phyloP scores from a whole-genome alignment of 1,139 yeast species.

The Petasospora rhodanensis region DNA sequence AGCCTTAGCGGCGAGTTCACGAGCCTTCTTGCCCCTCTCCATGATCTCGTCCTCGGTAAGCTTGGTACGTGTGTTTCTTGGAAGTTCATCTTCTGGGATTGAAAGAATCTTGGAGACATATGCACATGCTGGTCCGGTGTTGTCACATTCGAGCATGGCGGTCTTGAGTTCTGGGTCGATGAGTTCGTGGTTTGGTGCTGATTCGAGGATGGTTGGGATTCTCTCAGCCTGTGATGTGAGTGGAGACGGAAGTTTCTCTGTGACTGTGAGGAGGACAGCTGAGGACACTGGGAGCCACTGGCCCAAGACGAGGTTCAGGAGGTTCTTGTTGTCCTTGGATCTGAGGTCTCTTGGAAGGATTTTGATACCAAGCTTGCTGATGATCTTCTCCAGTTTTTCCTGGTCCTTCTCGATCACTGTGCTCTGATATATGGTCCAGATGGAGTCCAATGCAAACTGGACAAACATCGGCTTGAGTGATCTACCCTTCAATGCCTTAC shows the following conservation, averaged over 20 bases:
- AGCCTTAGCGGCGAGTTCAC: constrained; percentile 65
- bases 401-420: constrained; percentile 62
- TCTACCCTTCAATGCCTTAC: constrained; percentile 47
- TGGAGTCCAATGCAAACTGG: constrained; percentile 77
- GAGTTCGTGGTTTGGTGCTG: constrained; percentile 47
- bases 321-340: constrained; percentile 66
- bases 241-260: constrained; percentile 85
- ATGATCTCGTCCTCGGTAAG: constrained; percentile 55
- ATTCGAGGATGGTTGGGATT: constrained; percentile 59
- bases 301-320: constrained; percentile 68
- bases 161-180: constrained; percentile 46
- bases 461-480: constrained; percentile 78
- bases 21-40: constrained; percentile 63
- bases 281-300: constrained; percentile 95
- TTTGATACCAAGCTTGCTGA: constrained; percentile 62
- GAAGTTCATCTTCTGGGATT: constrained; percentile 75
- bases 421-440: constrained; percentile 86
- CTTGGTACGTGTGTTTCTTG: constrained; percentile 43
- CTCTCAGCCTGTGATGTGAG: constrained; percentile 66
- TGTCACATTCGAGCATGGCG: constrained; percentile 64
- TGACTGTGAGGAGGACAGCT: constrained; percentile 78
- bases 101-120: constrained; percentile 89
- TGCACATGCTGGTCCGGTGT: constrained; percentile 62
- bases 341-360: constrained; percentile 72
- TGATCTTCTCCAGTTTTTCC: constrained; percentile 72